Base-by-base conservation (phyloP, 345 rosid species). In the Chamaenerion angustifolium region DNA sequence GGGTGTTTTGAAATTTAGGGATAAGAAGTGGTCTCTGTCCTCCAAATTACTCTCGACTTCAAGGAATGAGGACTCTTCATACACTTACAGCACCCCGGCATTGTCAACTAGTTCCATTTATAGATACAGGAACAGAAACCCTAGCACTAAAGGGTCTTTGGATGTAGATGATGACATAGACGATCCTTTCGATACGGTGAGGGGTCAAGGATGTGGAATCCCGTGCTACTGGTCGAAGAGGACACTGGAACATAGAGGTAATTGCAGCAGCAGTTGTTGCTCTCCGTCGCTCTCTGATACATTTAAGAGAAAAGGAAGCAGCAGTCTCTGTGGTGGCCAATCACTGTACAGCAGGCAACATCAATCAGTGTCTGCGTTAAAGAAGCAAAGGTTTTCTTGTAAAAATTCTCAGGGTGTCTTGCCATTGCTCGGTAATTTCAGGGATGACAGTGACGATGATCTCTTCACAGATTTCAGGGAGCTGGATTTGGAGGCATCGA, bases 221-320 rank as follows among this genome's bases (percentile, higher is more conserved):
- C 89, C 98, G n/a, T 86, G 95, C 68, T 92, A 86, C 57, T 87
- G 98, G 95, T 72, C 89, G 0, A 92, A 70, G 71, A 82, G 83
- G 66, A 76, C 85, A 0, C 77, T 84, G 14, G 77, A 77, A 68
- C 88, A 81, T 62, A 74, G 86, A 68, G 79, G 81, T 27, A 68
- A 46, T n/a, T 86, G 88, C 42, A 64, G 83, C 55, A 31, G 37
- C 37, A 84, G 89, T 59, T 83, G 94, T 65, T 81, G 64, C 62
- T 87, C 98, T 70, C 93, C 95, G 45, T 92, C 98, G 7, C 69
- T 92, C 45, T 92, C 98, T 0, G 98, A 84, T 68, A 87, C 83
- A 56, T 44, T 83, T 57, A 66, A 90, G 68, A 80, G 85, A 69
- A 90, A 83, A 55, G 95, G 98, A 45, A 80, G 85, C 63, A 82